A percentile compares a stretch with the other conserved stretches of the same genome.
These are phyloP conservation scores for Fusarium sp. DNA, from an alignment of 2,329 filamentous ascomycete species.

Conservation along the genomic window DNA sequence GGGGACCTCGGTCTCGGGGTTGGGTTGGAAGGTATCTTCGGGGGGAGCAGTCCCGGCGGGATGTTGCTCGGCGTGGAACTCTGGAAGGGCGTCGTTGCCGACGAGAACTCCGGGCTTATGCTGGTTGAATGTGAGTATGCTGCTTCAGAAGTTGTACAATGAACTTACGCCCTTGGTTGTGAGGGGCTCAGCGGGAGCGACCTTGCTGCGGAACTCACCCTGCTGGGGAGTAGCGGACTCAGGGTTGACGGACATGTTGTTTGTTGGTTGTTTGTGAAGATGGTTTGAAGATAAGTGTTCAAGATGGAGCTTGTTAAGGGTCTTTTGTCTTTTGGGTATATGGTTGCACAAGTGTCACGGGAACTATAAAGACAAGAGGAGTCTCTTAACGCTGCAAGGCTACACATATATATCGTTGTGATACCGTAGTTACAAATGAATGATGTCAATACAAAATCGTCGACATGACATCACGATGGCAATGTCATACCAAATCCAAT, in stretches of 20 bases:
- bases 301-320: neutral
- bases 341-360: neutral
- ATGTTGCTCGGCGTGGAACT: constrained; percentile 71
- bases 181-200: constrained; percentile 63
- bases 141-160: neutral
- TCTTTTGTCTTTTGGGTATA: neutral
- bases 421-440: constrained; percentile 1
- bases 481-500: neutral
- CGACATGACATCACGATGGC: constrained; percentile 31
- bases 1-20: constrained; percentile 50
- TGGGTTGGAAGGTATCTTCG: constrained; percentile 54
- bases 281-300: neutral
- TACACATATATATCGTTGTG: constrained; percentile 18
- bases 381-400: neutral
- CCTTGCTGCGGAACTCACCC: constrained; percentile 65
- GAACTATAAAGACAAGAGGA: neutral
- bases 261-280: neutral
- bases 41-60: constrained; percentile 72
- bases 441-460: constrained; percentile 28
- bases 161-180: constrained; percentile 64
- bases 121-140: constrained; percentile 52
- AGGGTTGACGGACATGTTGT: constrained; percentile 60
- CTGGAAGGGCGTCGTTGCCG: constrained; percentile 68
- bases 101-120: constrained; percentile 72
- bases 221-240: constrained; percentile 62